Evolutionary conservation across 2,329 filamentous ascomycete genomes (phyloP).

Genomic region (Didymella exigua): DNA sequence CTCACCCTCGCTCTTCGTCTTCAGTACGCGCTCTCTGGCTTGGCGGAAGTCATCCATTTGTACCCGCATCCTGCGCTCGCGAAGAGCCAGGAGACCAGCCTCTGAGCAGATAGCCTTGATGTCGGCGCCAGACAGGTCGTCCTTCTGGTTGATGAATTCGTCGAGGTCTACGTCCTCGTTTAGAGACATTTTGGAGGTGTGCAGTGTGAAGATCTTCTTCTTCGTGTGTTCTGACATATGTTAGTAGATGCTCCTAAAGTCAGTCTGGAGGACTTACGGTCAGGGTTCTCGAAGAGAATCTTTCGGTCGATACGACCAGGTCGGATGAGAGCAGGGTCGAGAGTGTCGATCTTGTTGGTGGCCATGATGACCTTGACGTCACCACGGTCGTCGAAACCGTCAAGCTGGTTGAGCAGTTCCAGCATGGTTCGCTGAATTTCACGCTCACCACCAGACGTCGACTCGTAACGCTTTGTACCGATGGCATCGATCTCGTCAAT

Average conservation of each 20-base stretch:
- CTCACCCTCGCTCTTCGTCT: constrained; percentile 98
- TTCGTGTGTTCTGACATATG: constrained; percentile 83
- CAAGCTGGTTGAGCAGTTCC: constrained; percentile 95
- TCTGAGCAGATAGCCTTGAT: constrained; percentile 99
- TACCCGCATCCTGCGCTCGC: constrained; percentile 95
- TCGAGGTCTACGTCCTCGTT: constrained; percentile 97
- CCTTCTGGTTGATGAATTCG: constrained; percentile 98
- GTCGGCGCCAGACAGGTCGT: constrained; percentile 94
- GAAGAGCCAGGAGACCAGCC: constrained; percentile 88
- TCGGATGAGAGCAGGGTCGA: constrained; percentile 94
- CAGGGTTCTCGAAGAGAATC: constrained; percentile 79
- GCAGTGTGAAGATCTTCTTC: constrained; percentile 97
- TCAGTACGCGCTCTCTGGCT: constrained; percentile 90
- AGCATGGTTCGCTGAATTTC: constrained; percentile 99
- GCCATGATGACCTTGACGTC: constrained; percentile 99
- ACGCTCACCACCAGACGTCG: constrained; percentile 92
- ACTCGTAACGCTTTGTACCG: constrained; percentile 98
- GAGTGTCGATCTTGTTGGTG: constrained; percentile 98
- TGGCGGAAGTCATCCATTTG: constrained; percentile 98
- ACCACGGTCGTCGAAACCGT: constrained; percentile 97
- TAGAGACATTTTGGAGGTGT: constrained; percentile 98
- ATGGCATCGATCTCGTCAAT: constrained; percentile 99
- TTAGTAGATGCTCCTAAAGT: constrained; percentile 49
- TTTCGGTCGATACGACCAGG: constrained; percentile 98
- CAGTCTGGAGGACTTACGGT: constrained; percentile 57